Percentiles rank a stretch among this genome's conserved stretches.
Conservation (phyloP, 2,329 filamentous ascomycete genomes). For the Bipolaris cookei region DNA sequence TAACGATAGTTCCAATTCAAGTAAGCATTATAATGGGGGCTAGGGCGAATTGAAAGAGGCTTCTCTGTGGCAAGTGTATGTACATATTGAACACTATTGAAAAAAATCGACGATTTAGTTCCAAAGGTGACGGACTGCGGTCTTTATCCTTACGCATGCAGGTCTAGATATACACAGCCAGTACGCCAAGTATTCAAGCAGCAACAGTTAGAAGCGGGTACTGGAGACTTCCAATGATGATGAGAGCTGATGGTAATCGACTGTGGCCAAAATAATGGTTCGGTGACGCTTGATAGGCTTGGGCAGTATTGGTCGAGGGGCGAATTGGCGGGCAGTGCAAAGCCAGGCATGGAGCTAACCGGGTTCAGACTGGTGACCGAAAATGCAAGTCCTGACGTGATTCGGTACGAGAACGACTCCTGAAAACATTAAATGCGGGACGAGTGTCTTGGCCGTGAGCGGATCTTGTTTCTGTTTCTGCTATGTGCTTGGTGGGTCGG, state of each 20-base stretch:
- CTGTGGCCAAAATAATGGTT: neutral
- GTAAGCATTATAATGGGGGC: too few relatives aligned
- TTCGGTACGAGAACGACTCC: neutral
- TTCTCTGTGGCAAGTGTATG: neutral
- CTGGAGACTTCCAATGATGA: neutral
- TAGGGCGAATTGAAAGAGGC: neutral
- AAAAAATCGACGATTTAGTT: neutral
- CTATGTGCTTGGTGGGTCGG: neutral
- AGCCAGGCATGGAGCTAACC: conserved; percentile 1
- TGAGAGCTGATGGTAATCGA: neutral
- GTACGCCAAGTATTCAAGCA: neutral
- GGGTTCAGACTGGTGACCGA: conserved; percentile 2
- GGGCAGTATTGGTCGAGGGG: conserved; percentile 1
- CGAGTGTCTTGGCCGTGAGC: neutral
- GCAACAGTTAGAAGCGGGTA: neutral
- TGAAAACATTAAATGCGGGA: conserved; percentile 3
- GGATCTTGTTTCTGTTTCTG: neutral
- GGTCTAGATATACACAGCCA: neutral
- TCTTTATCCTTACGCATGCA: neutral
- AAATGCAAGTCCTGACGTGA: neutral
- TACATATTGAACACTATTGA: neutral
- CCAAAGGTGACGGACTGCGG: neutral
- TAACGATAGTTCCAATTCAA: too few relatives aligned
- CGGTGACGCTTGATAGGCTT: neutral
- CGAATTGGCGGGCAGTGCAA: conserved; percentile 21